Evolutionary conservation across 768 basidiomycete genomes (phyloP).

Genomic region (Phlebiopsis gigantea): DNA sequence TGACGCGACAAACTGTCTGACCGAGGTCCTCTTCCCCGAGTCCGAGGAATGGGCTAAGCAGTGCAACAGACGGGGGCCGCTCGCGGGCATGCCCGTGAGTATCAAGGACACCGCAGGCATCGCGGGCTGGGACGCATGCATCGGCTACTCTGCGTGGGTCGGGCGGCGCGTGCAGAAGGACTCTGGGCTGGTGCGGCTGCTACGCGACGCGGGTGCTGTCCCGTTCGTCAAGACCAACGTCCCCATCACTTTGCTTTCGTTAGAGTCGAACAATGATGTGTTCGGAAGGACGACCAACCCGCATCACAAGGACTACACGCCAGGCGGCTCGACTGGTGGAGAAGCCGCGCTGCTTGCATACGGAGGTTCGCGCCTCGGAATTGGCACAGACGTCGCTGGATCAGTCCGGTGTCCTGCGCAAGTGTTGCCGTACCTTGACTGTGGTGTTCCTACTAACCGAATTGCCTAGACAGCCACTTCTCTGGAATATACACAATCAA

Average conservation of each 20-base stretch:
- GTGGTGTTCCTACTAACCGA: background rate
- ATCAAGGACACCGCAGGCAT: slow-evolving; percentile 45
- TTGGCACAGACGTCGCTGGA: slow-evolving; percentile 49
- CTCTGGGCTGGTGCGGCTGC: slow-evolving; percentile 33
- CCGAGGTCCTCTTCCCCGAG: slow-evolving; percentile 26
- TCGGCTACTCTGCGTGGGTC: slow-evolving; percentile 40
- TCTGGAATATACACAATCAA: slow-evolving; percentile 40
- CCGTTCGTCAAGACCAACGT: slow-evolving; percentile 39
- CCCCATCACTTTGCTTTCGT: slow-evolving; percentile 36
- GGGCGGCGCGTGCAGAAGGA: slow-evolving; percentile 31
- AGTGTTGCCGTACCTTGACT: slow-evolving; percentile 3
- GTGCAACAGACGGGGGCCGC: slow-evolving; percentile 22
- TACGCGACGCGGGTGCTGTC: slow-evolving; percentile 38
- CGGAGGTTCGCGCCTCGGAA: slow-evolving; percentile 40
- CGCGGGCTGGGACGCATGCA: slow-evolving; percentile 42
- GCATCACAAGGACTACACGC: slow-evolving; percentile 32
- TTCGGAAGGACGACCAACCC: slow-evolving; percentile 46
- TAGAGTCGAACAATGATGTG: slow-evolving; percentile 39
- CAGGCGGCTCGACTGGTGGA: slow-evolving; percentile 48
- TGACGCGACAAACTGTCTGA: slow-evolving; percentile 45
- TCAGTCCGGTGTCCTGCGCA: slow-evolving; percentile 46
- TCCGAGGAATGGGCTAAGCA: slow-evolving; percentile 21
- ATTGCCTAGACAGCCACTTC: slow-evolving; percentile 19
- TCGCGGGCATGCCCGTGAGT: slow-evolving; percentile 47
- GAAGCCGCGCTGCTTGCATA: slow-evolving; percentile 44